Conservation (phyloP, 768 basidiomycete species). For the Agaricus sinodeliciosus region DNA sequence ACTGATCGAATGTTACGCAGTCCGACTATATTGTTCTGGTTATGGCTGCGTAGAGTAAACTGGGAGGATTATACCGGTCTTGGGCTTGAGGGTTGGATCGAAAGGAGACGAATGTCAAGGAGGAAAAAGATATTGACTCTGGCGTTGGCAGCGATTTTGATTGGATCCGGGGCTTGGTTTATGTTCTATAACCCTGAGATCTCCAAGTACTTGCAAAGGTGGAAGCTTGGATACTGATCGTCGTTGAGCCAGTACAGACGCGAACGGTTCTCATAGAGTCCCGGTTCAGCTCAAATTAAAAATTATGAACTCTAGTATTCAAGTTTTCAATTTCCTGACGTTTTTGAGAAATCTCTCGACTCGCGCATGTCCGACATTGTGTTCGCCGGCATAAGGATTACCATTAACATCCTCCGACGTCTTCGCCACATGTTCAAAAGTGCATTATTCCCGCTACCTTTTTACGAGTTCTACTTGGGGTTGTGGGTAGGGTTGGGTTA, state of each 20-base stretch:
- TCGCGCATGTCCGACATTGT: too few species aligned
- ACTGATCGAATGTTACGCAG: conserved; percentile 6
- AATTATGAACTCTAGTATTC: too few species aligned
- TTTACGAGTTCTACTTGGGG: too few species aligned
- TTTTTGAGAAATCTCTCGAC: too few species aligned
- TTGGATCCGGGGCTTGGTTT: background rate
- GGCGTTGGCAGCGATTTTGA: background rate
- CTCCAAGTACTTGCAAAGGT: background rate
- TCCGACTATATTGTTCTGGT: conserved; percentile 22
- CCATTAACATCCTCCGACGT: too few species aligned
- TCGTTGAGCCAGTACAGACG: background rate
- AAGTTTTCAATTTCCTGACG: too few species aligned
- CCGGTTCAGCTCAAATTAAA: too few species aligned
- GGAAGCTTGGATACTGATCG: background rate
- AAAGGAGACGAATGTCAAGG: background rate
- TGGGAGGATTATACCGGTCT: conserved; percentile 26
- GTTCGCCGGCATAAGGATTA: too few species aligned
- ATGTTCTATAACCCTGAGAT: background rate
- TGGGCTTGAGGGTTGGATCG: conserved; percentile 3
- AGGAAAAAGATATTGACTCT: background rate
- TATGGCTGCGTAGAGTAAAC: conserved; percentile 25
- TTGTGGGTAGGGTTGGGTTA: too few species aligned
- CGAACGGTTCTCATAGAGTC: too few species aligned
- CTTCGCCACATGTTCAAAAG: too few species aligned
- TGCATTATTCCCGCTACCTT: too few species aligned